A percentile compares a stretch with the other conserved stretches of the same genome.
Evolutionary conservation across 345 rosid genomes (phyloP).

Genomic region (Gossypium sturtianum): DNA sequence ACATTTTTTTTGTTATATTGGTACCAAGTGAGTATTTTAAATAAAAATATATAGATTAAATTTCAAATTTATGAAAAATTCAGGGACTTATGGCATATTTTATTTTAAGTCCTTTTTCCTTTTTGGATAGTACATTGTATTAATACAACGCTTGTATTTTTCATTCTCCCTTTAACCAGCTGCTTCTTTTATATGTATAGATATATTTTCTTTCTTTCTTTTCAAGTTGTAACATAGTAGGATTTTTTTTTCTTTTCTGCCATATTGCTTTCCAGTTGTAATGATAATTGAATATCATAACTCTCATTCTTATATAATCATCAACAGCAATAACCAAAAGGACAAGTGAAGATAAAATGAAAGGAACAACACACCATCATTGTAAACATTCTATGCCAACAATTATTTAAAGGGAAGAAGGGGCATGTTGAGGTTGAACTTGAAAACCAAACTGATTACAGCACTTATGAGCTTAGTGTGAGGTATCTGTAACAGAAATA

Average conservation of each 20-base stretch:
- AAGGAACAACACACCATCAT: not conserved
- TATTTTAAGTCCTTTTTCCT: not conserved
- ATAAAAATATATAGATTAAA: no score
- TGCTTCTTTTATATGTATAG: no score
- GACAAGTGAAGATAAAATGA: not conserved
- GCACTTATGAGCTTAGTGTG: constrained; percentile 4
- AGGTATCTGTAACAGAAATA: constrained; percentile 38
- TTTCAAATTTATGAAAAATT: no score
- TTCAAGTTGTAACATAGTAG: not conserved
- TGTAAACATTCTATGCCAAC: not conserved
- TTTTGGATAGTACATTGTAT: not conserved
- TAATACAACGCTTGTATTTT: not conserved
- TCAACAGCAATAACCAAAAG: not conserved
- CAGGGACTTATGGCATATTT: no score
- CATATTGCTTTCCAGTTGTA: not conserved
- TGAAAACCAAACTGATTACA: not conserved
- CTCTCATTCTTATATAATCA: not conserved
- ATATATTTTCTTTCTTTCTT: not conserved
- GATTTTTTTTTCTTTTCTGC: not conserved
- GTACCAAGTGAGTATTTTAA: no score
- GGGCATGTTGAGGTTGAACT: not conserved
- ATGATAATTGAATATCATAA: not conserved
- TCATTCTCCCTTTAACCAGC: not conserved
- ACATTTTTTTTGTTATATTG: no score
- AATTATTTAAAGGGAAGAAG: not conserved